phyloP scores from a whole-genome alignment of 139 green algal genomes.

The Auxenochlorella pyrenoidosa region DNA sequence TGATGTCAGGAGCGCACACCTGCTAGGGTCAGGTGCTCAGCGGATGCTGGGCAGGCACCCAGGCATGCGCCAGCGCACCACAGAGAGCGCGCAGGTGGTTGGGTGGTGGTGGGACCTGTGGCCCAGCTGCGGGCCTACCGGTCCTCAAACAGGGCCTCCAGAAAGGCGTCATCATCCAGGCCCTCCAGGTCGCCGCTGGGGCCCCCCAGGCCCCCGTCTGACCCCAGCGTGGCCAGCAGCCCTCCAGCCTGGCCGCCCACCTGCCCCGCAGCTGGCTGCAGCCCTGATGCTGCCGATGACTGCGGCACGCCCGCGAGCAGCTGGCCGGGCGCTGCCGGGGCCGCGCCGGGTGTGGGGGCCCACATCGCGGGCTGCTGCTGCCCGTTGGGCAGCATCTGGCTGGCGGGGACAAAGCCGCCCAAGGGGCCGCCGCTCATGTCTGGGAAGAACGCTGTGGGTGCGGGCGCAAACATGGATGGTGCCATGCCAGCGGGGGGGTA shows the following conservation, averaged over 20 bases:
- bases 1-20: no score
- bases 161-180: neutral
- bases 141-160: constrained; percentile 7
- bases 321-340: neutral
- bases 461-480: neutral
- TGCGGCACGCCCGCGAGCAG: neutral
- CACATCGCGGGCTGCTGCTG: neutral
- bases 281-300: neutral
- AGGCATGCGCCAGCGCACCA: no score
- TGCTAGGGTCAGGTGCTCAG: no score
- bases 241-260: neutral
- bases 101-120: no score
- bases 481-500: neutral
- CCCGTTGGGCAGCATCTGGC: neutral
- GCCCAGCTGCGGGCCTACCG: no score
- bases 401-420: neutral
- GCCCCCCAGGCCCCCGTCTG: neutral
- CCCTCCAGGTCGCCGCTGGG: neutral
- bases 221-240: neutral
- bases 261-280: neutral
- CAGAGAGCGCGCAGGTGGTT: no score
- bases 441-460: neutral
- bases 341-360: no score
- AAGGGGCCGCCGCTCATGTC: neutral
- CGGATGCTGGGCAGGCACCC: no score